Evolutionary conservation across 768 basidiomycete species (phyloP).

Genomic region (Albatrellus ellisii): DNA sequence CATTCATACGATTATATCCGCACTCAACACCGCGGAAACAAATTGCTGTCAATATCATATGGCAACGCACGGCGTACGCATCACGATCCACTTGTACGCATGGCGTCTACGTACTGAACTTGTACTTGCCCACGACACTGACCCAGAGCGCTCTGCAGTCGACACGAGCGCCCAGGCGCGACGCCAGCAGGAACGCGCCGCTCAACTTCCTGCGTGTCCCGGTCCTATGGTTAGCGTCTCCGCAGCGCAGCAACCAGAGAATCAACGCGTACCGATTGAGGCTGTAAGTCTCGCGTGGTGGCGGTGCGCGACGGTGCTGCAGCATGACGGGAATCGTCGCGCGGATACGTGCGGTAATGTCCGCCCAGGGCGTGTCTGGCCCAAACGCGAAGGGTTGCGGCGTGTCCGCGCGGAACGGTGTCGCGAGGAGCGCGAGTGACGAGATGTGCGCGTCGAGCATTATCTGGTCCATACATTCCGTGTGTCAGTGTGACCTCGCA

Average conservation of each 20-base stretch:
- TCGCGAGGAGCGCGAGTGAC: constrained; percentile 75
- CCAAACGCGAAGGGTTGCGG: constrained; percentile 75
- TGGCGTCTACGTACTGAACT: constrained; percentile 14
- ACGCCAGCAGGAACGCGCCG: constrained; percentile 68
- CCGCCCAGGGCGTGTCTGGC: constrained; percentile 44
- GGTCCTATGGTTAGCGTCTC: neutral
- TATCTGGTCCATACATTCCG: constrained; percentile 24
- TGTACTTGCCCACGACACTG: constrained; percentile 34
- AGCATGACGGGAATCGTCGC: constrained; percentile 85
- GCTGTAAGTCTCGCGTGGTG: constrained; percentile 90
- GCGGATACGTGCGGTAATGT: constrained; percentile 67
- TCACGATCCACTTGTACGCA: no score
- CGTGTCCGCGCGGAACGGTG: constrained; percentile 61
- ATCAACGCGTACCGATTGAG: constrained; percentile 55
- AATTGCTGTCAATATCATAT: no score
- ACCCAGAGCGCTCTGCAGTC: constrained; percentile 72
- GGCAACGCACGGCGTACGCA: constrained; percentile 7
- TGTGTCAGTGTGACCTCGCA: neutral
- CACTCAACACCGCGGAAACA: no score
- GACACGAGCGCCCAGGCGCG: constrained; percentile 59
- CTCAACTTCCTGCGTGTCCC: constrained; percentile 51
- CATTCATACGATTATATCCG: no score
- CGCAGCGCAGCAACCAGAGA: neutral
- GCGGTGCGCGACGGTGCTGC: constrained; percentile 76
- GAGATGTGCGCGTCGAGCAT: constrained; percentile 83